phyloP scores from a whole-genome alignment of 441 rosid genomes.

The Codiaeum variegatum region DNA sequence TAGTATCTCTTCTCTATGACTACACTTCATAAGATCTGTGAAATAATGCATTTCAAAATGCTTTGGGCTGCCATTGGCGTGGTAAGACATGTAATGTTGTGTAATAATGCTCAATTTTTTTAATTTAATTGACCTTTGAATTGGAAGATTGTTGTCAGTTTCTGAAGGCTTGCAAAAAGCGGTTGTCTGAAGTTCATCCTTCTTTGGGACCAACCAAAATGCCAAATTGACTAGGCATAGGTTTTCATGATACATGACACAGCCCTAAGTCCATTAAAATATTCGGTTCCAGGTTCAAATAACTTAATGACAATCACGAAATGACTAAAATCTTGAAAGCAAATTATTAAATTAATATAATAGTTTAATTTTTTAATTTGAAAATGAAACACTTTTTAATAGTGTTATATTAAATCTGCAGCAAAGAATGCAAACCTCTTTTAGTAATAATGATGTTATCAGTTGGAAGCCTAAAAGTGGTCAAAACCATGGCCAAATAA shows the following conservation, averaged over 20 bases:
- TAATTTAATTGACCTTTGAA: too few relatives aligned
- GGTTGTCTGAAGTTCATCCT: background rate
- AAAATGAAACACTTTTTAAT: background rate
- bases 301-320: background rate
- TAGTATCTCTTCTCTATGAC: conserved; percentile 32
- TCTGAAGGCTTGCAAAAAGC: too few relatives aligned
- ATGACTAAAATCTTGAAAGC: background rate
- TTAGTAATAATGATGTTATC: conserved; percentile 40
- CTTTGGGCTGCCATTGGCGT: too few relatives aligned
- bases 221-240: background rate
- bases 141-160: too few relatives aligned
- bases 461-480: conserved; percentile 56
- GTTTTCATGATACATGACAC: background rate
- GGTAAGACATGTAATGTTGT: too few relatives aligned
- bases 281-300: conserved; percentile 37
- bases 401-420: conserved; percentile 18
- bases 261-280: background rate
- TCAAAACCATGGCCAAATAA: conserved; percentile 37
- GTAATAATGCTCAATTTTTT: too few relatives aligned
- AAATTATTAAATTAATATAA: too few relatives aligned
- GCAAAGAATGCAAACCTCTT: conserved; percentile 41
- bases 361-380: too few relatives aligned
- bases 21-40: background rate
- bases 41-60: background rate
- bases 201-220: background rate